phyloP scores from a whole-genome alignment of 1,139 yeast genomes.

The Chernovozyma aurita region DNA sequence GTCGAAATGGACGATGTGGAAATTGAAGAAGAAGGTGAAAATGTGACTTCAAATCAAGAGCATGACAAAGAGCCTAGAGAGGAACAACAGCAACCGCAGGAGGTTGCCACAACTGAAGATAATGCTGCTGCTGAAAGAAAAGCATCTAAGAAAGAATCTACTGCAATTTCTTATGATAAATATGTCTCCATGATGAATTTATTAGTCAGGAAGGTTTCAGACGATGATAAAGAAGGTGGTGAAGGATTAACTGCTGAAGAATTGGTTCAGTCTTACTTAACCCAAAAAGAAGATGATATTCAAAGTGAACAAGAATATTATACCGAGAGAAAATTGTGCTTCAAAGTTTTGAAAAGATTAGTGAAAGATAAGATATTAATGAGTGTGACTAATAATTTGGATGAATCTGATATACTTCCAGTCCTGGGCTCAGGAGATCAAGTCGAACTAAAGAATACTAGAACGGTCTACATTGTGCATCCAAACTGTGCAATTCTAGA shows the following conservation, averaged over 20 bases:
- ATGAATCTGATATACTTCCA: constrained; percentile 22
- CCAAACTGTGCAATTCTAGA: constrained; percentile 85
- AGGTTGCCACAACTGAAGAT: constrained; percentile 7
- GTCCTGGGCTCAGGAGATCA: constrained; percentile 18
- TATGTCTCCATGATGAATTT: constrained; percentile 81
- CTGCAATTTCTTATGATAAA: constrained; percentile 77
- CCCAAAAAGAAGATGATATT: constrained; percentile 68
- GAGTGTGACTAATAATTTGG: constrained; percentile 65
- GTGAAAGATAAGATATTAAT: constrained; percentile 83
- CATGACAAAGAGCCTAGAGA: constrained; percentile 7
- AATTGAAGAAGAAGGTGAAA: constrained; percentile 57
- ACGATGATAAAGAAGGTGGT: constrained; percentile 48
- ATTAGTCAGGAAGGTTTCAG: constrained; percentile 66
- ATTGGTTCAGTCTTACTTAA: constrained; percentile 76
- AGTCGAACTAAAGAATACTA: constrained; percentile 19
- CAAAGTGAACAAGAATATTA: constrained; percentile 68
- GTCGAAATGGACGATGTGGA: constrained; percentile 95
- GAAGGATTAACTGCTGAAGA: constrained; percentile 70
- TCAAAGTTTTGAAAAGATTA: constrained; percentile 76
- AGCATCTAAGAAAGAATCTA: constrained; percentile 11
- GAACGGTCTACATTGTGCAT: constrained; percentile 66
- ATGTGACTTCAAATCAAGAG: constrained; percentile 11
- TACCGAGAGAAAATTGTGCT: constrained; percentile 66
- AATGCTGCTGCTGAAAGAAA: constrained; percentile 8
- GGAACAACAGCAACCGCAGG: constrained; percentile 6